A percentile compares a stretch with the other conserved stretches of the same genome.
Conservation (phyloP, 2,329 filamentous ascomycete genomes). For the Beauveria asiatica region DNA sequence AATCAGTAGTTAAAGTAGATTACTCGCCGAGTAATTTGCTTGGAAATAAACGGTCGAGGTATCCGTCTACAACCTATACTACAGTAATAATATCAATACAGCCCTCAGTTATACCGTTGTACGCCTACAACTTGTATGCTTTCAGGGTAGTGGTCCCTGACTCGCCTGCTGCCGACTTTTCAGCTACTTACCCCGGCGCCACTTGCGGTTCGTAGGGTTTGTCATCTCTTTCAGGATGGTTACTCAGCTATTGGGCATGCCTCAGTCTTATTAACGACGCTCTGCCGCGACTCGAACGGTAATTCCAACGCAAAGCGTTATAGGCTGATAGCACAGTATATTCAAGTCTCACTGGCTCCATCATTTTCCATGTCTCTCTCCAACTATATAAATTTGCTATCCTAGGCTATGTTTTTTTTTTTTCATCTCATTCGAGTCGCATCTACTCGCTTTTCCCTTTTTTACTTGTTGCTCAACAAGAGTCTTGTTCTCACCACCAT, state of each 20-base stretch:
- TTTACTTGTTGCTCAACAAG: not conserved
- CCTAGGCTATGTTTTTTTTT: too few species aligned
- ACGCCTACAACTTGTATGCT: not conserved
- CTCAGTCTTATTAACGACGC: not conserved
- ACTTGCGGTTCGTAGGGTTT: not conserved
- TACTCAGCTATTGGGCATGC: not conserved
- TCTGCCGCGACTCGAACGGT: not conserved
- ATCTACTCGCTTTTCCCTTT: not conserved
- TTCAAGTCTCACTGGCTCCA: not conserved
- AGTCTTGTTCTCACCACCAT: not conserved
- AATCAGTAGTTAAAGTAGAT: too few species aligned
- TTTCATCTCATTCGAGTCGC: not conserved
- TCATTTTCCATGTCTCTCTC: not conserved
- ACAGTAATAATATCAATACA: too few species aligned
- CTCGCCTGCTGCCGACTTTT: not conserved
- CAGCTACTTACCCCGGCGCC: not conserved
- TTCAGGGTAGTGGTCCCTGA: not conserved
- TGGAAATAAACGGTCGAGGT: not conserved
- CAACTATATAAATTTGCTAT: not conserved
- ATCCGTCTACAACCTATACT: not conserved
- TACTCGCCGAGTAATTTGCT: too few species aligned
- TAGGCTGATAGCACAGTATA: not conserved
- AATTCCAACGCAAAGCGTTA: not conserved
- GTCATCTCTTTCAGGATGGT: not conserved
- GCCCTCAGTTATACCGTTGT: too few species aligned